These are phyloP conservation scores for Cucumis melo DNA, from an alignment of 306 rosid species.

Conservation along the genomic window DNA sequence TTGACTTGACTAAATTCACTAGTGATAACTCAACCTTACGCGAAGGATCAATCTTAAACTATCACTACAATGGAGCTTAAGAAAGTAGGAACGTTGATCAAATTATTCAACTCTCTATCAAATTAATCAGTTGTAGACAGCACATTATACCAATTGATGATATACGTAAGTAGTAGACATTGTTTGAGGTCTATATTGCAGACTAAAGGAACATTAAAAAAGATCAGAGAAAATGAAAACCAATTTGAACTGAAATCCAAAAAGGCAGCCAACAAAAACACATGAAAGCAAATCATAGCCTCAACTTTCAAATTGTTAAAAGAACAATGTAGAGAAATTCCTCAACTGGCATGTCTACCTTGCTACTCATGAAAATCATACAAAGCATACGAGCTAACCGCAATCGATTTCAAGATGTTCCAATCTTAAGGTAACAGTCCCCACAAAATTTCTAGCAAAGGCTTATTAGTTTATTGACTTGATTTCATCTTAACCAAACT, in stretches of 20 bases:
- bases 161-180: background rate
- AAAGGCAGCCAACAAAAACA: background rate
- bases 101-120: background rate
- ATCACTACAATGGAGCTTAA: too few species aligned
- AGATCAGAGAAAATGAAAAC: background rate
- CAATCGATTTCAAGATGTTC: background rate
- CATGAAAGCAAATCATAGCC: background rate
- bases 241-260: background rate
- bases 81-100: too few species aligned
- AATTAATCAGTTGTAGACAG: background rate
- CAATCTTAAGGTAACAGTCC: background rate
- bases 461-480: background rate
- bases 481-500: background rate
- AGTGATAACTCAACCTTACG: too few species aligned
- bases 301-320: background rate
- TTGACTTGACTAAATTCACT: too few species aligned
- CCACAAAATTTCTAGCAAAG: background rate
- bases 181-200: background rate
- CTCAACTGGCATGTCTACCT: background rate
- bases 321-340: background rate
- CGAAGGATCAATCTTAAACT: too few species aligned
- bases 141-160: background rate
- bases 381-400: slow-evolving; percentile 1
- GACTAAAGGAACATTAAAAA: background rate
- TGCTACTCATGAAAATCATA: background rate